Evolutionary conservation across 2,329 filamentous ascomycete species (phyloP), one percentile per base, ranked within the genome.

Genomic region (Epichloe uncinata): DNA sequence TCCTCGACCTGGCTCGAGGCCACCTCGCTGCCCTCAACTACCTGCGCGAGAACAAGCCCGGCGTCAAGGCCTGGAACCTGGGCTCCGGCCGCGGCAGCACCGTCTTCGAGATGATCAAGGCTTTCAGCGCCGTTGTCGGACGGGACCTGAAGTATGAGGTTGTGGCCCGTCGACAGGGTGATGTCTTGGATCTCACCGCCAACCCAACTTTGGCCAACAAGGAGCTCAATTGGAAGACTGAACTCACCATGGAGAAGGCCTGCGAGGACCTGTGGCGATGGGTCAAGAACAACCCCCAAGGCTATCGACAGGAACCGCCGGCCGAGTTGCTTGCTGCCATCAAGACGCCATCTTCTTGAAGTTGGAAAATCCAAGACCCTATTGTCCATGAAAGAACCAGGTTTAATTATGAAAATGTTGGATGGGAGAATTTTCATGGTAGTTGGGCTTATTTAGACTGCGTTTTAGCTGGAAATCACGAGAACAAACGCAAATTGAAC

Each of bases 201-300:
- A 94, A 96, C 69, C 87, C 93, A 12, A 77, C 79, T 3, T 79
- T 88, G 37, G 93, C 93, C 48, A 95, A 95, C 70, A 72, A 80
- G 65, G 93, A 98, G 72, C 77, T 98, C 49, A 74, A 81, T 55
- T 98, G 93, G 93, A 90, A 90, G 75, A 90, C 93, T 1, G 79
- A 94, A 72, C 75, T 85, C 52, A 90, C 86, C 18, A 81, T 98
- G 65, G 91, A 97, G 71, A 82, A 95, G 66, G 90, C 91, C 26
- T 98, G 93, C 66, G 81, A 83, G 58, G 89, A 98, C 68, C 75
- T 98, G 57, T 98, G 93, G 93, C 83, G 82, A 63, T 98, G 93
- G 93, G 95, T 94, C 15, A 77, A 85, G 71, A 97, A 96, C 72
- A 97, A 97, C 72, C 93, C 93, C 93, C 22, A 82, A 90, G 93